Percentiles rank a stretch among this genome's conserved stretches.
These are phyloP conservation scores for Dalbergia cochinchinensis DNA, from an alignment of 306 rosid genomes.

Conservation along the genomic window DNA sequence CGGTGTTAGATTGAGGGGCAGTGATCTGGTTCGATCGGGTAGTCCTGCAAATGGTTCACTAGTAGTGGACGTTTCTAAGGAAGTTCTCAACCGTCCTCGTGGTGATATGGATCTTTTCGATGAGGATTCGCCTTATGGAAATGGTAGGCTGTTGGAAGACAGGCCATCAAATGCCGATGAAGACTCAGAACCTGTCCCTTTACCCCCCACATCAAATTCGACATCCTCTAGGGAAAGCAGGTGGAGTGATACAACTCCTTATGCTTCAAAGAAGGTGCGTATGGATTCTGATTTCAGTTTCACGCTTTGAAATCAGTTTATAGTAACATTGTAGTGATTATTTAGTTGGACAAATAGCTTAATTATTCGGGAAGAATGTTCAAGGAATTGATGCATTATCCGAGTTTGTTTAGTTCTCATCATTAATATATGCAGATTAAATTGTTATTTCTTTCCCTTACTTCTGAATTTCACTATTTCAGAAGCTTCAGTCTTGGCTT, in stretches of 20 bases:
- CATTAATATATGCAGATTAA: conserved; percentile 1
- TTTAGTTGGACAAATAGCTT: conserved; percentile 17
- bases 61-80: conserved; percentile 54
- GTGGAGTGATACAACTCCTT: conserved; percentile 87
- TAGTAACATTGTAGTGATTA: background rate
- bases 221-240: conserved; percentile 68
- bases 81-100: conserved; percentile 39
- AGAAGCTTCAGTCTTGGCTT: conserved; percentile 91
- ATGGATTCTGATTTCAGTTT: conserved; percentile 39
- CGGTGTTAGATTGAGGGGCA: conserved; percentile 50
- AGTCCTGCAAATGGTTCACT: conserved; percentile 67
- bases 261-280: conserved; percentile 85
- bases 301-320: conserved; percentile 33
- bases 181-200: conserved; percentile 63
- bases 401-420: conserved; percentile 37
- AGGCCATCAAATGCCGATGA: conserved; percentile 63
- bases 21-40: conserved; percentile 46
- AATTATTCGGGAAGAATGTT: conserved; percentile 21
- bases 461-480: conserved; percentile 56
- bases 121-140: conserved; percentile 87
- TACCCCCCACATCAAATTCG: conserved; percentile 64
- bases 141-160: conserved; percentile 53
- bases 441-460: conserved; percentile 38
- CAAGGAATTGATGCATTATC: conserved; percentile 18
- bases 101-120: conserved; percentile 62